phyloP scores from a whole-genome alignment of 148 eudicot species.

The Arctostaphylos glauca region DNA sequence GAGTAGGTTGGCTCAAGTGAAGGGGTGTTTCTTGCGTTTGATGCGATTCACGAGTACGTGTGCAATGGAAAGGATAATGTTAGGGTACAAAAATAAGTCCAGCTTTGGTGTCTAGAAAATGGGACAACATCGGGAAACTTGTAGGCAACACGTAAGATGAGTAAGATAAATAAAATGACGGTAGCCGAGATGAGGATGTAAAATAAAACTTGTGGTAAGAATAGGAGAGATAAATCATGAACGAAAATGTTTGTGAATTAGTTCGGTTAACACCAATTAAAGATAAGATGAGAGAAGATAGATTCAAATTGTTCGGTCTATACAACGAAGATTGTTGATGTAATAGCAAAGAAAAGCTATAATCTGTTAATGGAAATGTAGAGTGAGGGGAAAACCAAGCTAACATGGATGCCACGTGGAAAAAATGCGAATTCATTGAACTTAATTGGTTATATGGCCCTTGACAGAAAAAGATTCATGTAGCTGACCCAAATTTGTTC shows the following conservation, averaged over 20 bases:
- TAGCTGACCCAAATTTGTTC: not conserved
- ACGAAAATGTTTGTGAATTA: not conserved
- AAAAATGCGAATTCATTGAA: not conserved
- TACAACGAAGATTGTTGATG: not conserved
- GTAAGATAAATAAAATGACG: not conserved
- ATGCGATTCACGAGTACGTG: not conserved
- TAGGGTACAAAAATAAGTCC: not conserved
- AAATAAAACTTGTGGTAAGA: not conserved
- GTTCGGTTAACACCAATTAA: not conserved
- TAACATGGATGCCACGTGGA: not conserved
- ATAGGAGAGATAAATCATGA: not conserved
- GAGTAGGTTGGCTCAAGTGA: not conserved
- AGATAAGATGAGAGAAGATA: not conserved
- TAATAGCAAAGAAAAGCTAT: not conserved
- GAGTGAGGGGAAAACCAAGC: not conserved
- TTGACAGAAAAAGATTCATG: not conserved
- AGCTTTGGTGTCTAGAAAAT: not conserved
- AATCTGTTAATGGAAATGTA: not conserved
- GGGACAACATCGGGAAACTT: not conserved
- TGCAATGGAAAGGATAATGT: not conserved
- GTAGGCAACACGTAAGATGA: not conserved
- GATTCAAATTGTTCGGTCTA: not conserved
- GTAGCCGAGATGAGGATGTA: not conserved
- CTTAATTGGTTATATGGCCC: not conserved
- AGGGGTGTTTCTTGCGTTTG: not conserved